Conservation (phyloP, 805 yeast species). For the Wickerhamiella qilinensis region DNA sequence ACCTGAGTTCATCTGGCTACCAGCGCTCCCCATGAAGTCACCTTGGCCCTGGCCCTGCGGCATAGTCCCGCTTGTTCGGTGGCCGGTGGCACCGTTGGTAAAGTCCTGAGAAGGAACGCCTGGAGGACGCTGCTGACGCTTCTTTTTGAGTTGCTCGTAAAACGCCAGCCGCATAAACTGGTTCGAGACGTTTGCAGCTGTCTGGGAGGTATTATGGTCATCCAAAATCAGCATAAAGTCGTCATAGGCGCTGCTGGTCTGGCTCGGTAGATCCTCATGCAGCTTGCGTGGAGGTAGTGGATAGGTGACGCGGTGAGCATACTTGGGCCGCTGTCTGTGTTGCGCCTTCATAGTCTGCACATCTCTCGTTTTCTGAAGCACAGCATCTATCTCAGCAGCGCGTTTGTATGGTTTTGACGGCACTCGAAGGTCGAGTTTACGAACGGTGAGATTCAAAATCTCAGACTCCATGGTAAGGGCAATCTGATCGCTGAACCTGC, state of each 20-base stretch:
- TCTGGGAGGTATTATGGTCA: constrained; percentile 28
- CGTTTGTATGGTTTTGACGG: constrained; percentile 23
- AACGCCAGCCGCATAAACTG: constrained; percentile 80
- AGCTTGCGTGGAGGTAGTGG: constrained; percentile 29
- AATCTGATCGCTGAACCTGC: constrained; percentile 58
- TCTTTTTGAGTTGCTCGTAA: constrained; percentile 69
- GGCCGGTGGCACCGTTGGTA: no score
- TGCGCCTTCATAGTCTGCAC: not conserved
- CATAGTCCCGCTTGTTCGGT: no score
- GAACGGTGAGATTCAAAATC: constrained; percentile 56
- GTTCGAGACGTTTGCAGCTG: constrained; percentile 27
- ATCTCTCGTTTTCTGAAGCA: not conserved
- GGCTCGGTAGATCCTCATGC: constrained; percentile 59
- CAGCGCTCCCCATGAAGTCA: no score
- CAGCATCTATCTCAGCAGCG: constrained; percentile 2
- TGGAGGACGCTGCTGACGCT: constrained; percentile 17
- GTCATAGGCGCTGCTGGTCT: constrained; percentile 65
- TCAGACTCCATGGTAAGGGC: constrained; percentile 81
- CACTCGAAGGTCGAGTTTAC: constrained; percentile 61
- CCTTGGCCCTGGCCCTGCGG: no score
- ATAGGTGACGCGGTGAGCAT: constrained; percentile 19
- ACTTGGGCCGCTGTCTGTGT: constrained; percentile 1
- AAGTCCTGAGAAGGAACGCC: constrained; percentile 15
- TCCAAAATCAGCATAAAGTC: constrained; percentile 66
- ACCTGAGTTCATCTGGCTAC: not conserved